Percentiles rank a stretch among this genome's conserved stretches.
phyloP scores from a whole-genome alignment of 306 rosid genomes.

The Elaeagnus macrophylla region DNA sequence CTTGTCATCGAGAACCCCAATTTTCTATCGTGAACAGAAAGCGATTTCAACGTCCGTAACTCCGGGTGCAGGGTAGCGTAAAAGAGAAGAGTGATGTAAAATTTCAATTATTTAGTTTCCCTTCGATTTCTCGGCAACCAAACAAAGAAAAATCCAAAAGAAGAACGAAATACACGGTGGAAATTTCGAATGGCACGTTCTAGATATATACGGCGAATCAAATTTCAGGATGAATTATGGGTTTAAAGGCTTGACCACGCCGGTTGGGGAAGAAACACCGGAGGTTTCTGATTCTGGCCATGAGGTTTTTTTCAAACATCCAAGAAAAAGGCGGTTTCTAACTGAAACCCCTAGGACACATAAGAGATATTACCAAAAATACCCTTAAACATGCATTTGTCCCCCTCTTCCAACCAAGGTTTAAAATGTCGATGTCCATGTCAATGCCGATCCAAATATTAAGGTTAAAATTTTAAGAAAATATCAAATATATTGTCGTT shows the following conservation, averaged over 20 bases:
- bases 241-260: not conserved
- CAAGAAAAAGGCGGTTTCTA: constrained; percentile 10
- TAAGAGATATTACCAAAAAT: too few relatives aligned
- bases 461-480: too few relatives aligned
- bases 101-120: not conserved
- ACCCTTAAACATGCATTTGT: too few relatives aligned
- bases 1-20: constrained; percentile 33
- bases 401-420: too few relatives aligned
- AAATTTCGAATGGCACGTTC: not conserved
- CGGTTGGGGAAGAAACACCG: not conserved
- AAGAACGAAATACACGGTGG: not conserved
- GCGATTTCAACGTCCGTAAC: not conserved
- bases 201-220: not conserved
- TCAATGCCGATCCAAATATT: too few relatives aligned
- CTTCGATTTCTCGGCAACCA: not conserved
- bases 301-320: not conserved
- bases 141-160: constrained; percentile 3
- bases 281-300: not conserved
- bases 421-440: too few relatives aligned
- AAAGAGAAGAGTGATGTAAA: not conserved
- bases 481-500: too few relatives aligned
- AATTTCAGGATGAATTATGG: too few relatives aligned
- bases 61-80: not conserved
- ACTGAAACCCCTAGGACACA: not conserved
- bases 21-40: not conserved